phyloP scores from a whole-genome alignment of 129 eudicot genomes.

The Dittrichia graveolens region DNA sequence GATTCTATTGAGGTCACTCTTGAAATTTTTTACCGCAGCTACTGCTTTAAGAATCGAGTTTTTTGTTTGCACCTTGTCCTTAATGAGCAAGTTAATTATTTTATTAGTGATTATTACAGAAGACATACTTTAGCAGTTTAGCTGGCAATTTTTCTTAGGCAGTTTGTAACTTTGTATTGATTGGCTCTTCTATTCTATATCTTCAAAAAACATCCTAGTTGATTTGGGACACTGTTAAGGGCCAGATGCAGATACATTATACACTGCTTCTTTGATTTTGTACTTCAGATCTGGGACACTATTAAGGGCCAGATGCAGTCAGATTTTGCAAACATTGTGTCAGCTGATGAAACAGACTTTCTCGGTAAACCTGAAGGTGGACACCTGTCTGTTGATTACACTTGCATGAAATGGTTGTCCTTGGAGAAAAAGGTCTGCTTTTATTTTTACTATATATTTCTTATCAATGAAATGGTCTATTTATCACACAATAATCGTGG shows the following conservation, averaged over 20 bases:
- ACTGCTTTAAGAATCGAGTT: neutral
- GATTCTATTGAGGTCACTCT: neutral
- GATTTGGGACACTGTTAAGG: too few relatives aligned
- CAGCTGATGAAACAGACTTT: conserved; percentile 48
- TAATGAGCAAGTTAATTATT: too few relatives aligned
- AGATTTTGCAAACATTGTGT: conserved; percentile 70
- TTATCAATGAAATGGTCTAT: neutral
- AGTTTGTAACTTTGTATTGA: too few relatives aligned
- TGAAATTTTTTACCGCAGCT: neutral
- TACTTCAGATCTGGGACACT: conserved; percentile 91
- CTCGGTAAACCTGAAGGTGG: conserved; percentile 63
- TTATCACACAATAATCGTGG: neutral
- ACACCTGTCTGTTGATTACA: conserved; percentile 88
- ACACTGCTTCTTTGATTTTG: conserved; percentile 17
- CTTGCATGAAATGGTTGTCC: conserved; percentile 88
- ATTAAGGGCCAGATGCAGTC: conserved; percentile 84
- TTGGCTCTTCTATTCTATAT: too few relatives aligned
- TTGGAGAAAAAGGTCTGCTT: conserved; percentile 64
- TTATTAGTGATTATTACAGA: too few relatives aligned
- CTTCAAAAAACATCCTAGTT: too few relatives aligned
- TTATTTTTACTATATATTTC: neutral
- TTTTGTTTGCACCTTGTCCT: neutral
- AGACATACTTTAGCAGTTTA: too few relatives aligned
- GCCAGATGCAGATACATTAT: neutral
- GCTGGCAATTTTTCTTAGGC: too few relatives aligned